Percentiles rank a stretch among this genome's conserved stretches.
Evolutionary conservation across 2,329 filamentous ascomycete species (phyloP).

Genomic region (Colletotrichum tropicale): DNA sequence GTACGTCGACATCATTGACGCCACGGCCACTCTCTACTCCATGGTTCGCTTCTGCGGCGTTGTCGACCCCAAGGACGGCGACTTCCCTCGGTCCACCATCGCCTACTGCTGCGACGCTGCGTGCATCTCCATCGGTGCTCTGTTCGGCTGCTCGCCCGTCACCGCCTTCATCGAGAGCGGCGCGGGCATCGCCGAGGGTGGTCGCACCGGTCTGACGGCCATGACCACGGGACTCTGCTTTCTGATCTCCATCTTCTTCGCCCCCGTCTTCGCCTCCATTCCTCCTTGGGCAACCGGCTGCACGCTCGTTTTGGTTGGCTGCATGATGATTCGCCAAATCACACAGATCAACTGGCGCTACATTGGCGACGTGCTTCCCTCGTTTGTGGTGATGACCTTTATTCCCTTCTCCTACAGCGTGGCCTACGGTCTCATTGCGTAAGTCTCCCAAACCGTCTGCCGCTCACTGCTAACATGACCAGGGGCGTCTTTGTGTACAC

Average conservation of each 20-base stretch:
- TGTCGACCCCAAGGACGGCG: slow-evolving; percentile 69
- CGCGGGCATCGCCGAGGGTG: slow-evolving; percentile 77
- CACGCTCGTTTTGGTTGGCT: slow-evolving; percentile 75
- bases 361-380: slow-evolving; percentile 76
- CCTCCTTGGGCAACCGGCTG: slow-evolving; percentile 80
- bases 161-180: slow-evolving; percentile 79
- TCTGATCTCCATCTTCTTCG: slow-evolving; percentile 74
- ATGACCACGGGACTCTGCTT: slow-evolving; percentile 74
- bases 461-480: background rate
- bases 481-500: slow-evolving; percentile 61
- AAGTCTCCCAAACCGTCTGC: slow-evolving; percentile 31
- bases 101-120: slow-evolving; percentile 77
- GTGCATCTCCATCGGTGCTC: slow-evolving; percentile 72
- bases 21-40: slow-evolving; percentile 79
- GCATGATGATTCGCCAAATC: slow-evolving; percentile 79
- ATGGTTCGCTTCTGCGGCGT: slow-evolving; percentile 78
- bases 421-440: slow-evolving; percentile 78
- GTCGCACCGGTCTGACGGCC: slow-evolving; percentile 74
- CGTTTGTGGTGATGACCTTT: slow-evolving; percentile 75
- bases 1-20: slow-evolving; percentile 81
- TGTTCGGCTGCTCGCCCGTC: slow-evolving; percentile 73
- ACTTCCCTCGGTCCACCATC: slow-evolving; percentile 84
- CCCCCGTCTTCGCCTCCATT: slow-evolving; percentile 77
- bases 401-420: slow-evolving; percentile 83
- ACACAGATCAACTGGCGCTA: slow-evolving; percentile 79